A percentile compares a stretch with the other conserved stretches of the same genome.
phyloP scores from a whole-genome alignment of 192 early-diverging fungal species.

The Rhizoclosmatium globosum region DNA sequence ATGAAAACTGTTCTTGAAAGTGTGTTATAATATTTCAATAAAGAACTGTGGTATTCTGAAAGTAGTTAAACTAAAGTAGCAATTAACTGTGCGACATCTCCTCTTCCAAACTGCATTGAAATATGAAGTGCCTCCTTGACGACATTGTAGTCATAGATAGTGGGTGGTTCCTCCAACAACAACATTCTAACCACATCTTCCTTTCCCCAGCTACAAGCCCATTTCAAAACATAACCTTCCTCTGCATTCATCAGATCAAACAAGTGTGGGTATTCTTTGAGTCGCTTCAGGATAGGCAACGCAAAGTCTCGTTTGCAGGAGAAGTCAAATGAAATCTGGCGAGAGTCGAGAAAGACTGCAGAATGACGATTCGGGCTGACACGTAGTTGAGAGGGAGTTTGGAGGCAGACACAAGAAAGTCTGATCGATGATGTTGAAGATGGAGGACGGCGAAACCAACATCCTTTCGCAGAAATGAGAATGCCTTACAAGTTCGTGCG shows the following conservation, averaged over 20 bases:
- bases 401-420: background rate
- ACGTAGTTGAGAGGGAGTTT: background rate
- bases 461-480: background rate
- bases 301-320: background rate
- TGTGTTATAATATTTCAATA: too few relatives aligned
- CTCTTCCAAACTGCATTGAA: background rate
- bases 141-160: background rate
- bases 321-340: background rate
- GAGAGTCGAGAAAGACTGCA: background rate
- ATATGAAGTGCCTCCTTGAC: background rate
- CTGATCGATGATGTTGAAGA: background rate
- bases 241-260: constrained; percentile 6
- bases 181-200: background rate
- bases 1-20: too few relatives aligned
- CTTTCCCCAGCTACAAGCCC: background rate
- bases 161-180: background rate
- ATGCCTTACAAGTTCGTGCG: background rate
- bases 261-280: background rate
- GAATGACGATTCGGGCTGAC: background rate
- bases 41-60: too few relatives aligned
- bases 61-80: background rate
- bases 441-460: background rate
- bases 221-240: constrained; percentile 4
- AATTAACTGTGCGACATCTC: background rate
- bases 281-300: background rate